Evolutionary conservation across 2,329 filamentous ascomycete species (phyloP), one percentile per base, ranked within the genome.

Genomic region (Fusarium algeriense): DNA sequence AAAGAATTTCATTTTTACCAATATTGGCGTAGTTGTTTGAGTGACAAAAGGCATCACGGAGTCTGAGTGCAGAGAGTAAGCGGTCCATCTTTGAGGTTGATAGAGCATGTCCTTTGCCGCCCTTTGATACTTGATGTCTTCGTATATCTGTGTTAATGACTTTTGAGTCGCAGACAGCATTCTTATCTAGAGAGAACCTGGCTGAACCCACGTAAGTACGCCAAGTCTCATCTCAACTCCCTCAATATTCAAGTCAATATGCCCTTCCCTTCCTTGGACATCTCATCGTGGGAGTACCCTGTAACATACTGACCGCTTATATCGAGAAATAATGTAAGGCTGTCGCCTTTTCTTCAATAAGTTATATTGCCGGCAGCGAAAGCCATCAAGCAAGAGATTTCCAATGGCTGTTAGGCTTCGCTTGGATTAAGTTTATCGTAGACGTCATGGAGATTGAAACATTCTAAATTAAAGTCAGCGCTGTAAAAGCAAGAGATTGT

Each of bases 1-100:
- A 69, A 66, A 69, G 44, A 72, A 57, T 55, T 34, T 60, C 56
- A 44, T 34, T 57, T 41, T 67, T 34, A 64, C 37, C 43, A 48
- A 32, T 20, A 13, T 48, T 44, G 12, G n/a, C 28, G 4, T 26
- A 12, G 35, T 10, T n/a, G 7, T 20, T 14, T 35, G 7, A 17
- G 19, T 45, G 8, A 23, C 15, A 30, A 20, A 20, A 23, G 23
- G 23, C 23, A 23, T 23, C 23, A 23, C 23, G 23, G 23, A 23
- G 23, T 23, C 23, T 23, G 23, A 23, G 23, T 23, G 23, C 23
- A 23, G 23, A 23, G 23, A 23, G 23, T 23, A 23, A 23, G 23
- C 23, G 4, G 23, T 6, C 32, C 32, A 34, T 34, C 32, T 23
- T 34, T 34, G 32, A 14, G 32, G 14, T 23, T 55, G 28, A n/a